Percentiles rank a stretch among this genome's conserved stretches.
These are phyloP conservation scores for Coprinopsis cinerea DNA, from an alignment of 768 basidiomycete genomes.

Conservation along the genomic window DNA sequence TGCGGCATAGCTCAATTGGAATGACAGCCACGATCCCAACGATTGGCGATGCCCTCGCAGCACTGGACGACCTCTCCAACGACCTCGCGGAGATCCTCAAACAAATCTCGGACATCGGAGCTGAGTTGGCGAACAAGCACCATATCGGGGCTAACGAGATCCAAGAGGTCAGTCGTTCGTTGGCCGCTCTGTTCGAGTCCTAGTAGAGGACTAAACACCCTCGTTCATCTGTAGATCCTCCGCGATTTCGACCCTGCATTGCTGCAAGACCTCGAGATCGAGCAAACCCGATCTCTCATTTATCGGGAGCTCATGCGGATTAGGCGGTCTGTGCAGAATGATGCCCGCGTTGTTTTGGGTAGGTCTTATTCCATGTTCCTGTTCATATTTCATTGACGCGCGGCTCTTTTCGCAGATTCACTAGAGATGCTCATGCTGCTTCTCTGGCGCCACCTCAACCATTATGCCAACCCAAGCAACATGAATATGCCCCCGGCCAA, in stretches of 20 bases:
- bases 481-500: conserved; percentile 30
- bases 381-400: too few species aligned
- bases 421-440: conserved; percentile 77
- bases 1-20: conserved; percentile 1
- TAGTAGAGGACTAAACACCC: background rate
- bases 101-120: conserved; percentile 61
- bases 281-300: conserved; percentile 65
- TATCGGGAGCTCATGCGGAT: conserved; percentile 53
- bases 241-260: conserved; percentile 45
- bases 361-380: too few species aligned
- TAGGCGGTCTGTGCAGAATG: conserved; percentile 29
- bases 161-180: conserved; percentile 46
- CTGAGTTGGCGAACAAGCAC: conserved; percentile 69
- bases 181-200: background rate
- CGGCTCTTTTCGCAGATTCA: conserved; percentile 42
- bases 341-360: conserved; percentile 56
- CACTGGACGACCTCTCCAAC: conserved; percentile 53
- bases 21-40: conserved; percentile 66
- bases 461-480: conserved; percentile 43
- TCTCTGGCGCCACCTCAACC: conserved; percentile 73
- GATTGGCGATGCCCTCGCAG: conserved; percentile 66
- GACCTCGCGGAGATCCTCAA: conserved; percentile 58
- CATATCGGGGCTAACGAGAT: conserved; percentile 66
- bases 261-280: conserved; percentile 61
- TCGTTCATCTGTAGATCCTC: conserved; percentile 38